Conservation (phyloP, 2,329 filamentous ascomycete genomes). For the Calcarisporium arbuscula region DNA sequence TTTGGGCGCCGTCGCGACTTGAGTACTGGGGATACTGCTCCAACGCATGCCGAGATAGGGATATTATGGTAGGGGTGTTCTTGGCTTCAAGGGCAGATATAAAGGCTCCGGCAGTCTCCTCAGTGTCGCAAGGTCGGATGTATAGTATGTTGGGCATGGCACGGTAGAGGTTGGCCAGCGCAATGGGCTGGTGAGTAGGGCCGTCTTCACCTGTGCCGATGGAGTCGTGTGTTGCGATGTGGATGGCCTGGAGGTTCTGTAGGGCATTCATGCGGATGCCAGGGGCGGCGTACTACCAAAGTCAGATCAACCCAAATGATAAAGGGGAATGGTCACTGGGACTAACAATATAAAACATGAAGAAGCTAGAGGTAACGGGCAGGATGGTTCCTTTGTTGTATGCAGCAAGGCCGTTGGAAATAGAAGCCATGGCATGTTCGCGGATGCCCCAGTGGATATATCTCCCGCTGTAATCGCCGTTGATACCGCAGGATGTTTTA, state of each 20-base stretch:
- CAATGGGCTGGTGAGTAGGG: slow-evolving; percentile 57
- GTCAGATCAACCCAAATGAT: neutral
- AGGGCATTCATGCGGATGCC: slow-evolving; percentile 56
- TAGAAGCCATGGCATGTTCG: slow-evolving; percentile 55
- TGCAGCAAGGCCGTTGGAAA: slow-evolving; percentile 54
- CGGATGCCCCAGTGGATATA: slow-evolving; percentile 57
- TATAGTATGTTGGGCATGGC: slow-evolving; percentile 58
- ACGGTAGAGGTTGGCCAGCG: slow-evolving; percentile 49
- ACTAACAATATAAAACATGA: slow-evolving; percentile 50
- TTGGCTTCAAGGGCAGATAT: slow-evolving; percentile 36
- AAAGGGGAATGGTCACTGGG: neutral
- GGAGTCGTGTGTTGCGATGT: slow-evolving; percentile 55
- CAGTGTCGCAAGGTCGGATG: slow-evolving; percentile 52
- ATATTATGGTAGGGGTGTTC: slow-evolving; percentile 40
- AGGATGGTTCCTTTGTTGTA: slow-evolving; percentile 48
- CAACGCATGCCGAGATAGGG: slow-evolving; percentile 37
- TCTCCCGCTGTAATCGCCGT: slow-evolving; percentile 47
- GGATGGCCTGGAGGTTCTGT: slow-evolving; percentile 48
- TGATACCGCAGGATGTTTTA: slow-evolving; percentile 39
- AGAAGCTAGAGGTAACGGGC: slow-evolving; percentile 53
- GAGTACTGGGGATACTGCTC: slow-evolving; percentile 32
- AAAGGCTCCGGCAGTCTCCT: slow-evolving; percentile 52
- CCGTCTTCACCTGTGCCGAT: slow-evolving; percentile 56
- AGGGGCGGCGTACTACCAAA: slow-evolving; percentile 41
- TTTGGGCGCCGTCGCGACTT: slow-evolving; percentile 32